Conservation (phyloP, 2,329 filamentous ascomycete species). For the Ceratocystis variospora region DNA sequence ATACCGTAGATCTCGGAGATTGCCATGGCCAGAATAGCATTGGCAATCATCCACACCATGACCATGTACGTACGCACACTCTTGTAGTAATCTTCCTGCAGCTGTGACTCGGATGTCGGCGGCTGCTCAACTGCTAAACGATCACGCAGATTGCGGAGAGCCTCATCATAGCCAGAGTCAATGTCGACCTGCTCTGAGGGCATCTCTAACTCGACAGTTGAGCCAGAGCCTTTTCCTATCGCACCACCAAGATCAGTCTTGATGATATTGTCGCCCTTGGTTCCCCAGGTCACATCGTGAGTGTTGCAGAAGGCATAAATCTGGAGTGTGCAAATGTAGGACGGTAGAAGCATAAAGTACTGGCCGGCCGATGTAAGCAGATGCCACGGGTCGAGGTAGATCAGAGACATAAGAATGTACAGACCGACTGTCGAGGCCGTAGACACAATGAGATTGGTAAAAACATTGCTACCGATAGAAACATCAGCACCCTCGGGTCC, state of each 20-base stretch:
- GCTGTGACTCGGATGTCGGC: conserved; percentile 55
- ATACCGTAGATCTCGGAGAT: conserved; percentile 73
- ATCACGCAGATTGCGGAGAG: conserved; percentile 87
- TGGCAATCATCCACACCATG: conserved; percentile 81
- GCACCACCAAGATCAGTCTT: conserved; percentile 86
- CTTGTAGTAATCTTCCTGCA: conserved; percentile 98
- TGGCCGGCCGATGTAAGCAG: conserved; percentile 87
- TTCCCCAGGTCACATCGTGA: conserved; percentile 97
- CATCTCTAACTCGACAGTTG: conserved; percentile 91
- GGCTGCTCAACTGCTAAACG: conserved; percentile 63
- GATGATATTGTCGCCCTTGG: conserved; percentile 93
- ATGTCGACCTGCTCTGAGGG: conserved; percentile 96
- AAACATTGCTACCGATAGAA: conserved; percentile 67
- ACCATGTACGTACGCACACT: conserved; percentile 97
- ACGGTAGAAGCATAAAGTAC: conserved; percentile 84
- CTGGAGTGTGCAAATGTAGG: conserved; percentile 92
- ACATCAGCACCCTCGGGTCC: conserved; percentile 36
- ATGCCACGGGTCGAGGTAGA: conserved; percentile 98
- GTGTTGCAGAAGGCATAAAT: conserved; percentile 99
- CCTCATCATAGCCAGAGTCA: conserved; percentile 93
- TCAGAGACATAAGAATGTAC: conserved; percentile 90
- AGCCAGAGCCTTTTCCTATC: conserved; percentile 50
- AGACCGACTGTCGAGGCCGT: conserved; percentile 79
- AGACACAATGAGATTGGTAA: conserved; percentile 88
- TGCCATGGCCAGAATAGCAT: conserved; percentile 85